Conservation (phyloP, 176 grass and related monocot species). For the Phoenix dactylifera region DNA sequence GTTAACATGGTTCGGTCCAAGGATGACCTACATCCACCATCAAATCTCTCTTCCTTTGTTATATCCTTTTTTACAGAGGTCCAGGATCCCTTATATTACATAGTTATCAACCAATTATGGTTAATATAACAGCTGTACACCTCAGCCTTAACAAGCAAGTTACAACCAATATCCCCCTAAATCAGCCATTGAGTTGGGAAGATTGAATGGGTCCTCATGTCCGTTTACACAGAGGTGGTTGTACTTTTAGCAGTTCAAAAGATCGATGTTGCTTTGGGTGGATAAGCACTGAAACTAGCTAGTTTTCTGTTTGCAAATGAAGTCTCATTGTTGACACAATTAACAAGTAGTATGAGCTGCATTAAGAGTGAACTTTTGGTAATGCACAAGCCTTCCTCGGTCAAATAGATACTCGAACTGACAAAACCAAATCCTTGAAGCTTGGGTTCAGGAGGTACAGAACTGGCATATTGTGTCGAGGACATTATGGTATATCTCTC, state of each 20-base stretch:
- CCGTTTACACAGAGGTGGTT: too few relatives aligned
- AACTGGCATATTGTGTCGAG: constrained; percentile 29
- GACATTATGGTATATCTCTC: constrained; percentile 22
- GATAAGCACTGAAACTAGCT: constrained; percentile 12
- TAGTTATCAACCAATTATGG: too few relatives aligned
- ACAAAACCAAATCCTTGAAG: constrained; percentile 13
- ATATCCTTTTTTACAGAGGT: too few relatives aligned
- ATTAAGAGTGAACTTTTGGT: constrained; percentile 25
- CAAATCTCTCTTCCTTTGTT: too few relatives aligned
- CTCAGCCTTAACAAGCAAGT: too few relatives aligned
- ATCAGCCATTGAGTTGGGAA: too few relatives aligned
- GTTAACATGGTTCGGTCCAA: too few relatives aligned
- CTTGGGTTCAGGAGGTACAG: constrained; percentile 22
- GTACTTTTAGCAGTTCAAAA: constrained; percentile 22
- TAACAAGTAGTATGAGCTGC: constrained; percentile 20
- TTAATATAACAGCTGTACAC: too few relatives aligned
- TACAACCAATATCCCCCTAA: too few relatives aligned
- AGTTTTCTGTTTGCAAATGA: constrained; percentile 14
- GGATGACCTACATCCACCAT: too few relatives aligned
- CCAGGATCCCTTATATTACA: too few relatives aligned
- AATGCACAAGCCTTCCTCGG: constrained; percentile 21
- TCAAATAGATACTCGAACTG: not conserved
- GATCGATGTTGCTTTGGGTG: constrained; percentile 22
- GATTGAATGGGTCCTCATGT: too few relatives aligned
- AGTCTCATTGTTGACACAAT: not conserved